Conservation (phyloP, 2,329 filamentous ascomycete genomes). For the Fusarium solani-melongenae region DNA sequence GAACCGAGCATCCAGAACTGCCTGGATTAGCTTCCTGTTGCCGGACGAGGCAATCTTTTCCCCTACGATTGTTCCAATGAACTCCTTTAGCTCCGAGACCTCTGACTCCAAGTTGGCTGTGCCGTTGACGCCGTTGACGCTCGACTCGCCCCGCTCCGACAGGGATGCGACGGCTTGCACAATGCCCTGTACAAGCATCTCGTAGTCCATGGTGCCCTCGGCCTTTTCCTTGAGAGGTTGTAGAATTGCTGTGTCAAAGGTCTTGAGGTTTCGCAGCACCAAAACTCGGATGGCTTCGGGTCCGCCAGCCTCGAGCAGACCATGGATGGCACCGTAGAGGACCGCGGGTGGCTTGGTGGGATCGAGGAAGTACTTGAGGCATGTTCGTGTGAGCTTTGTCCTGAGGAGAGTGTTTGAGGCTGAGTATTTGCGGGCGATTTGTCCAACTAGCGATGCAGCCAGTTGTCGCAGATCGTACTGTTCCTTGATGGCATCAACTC, state of each 20-base stretch:
- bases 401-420: slow-evolving; percentile 84
- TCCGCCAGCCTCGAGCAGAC: slow-evolving; percentile 81
- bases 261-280: slow-evolving; percentile 66
- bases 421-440: slow-evolving; percentile 84
- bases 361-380: slow-evolving; percentile 91
- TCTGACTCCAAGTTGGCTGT: slow-evolving; percentile 50
- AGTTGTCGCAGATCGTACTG: slow-evolving; percentile 88
- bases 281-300: slow-evolving; percentile 68
- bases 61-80: slow-evolving; percentile 66
- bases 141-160: slow-evolving; percentile 46
- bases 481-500: slow-evolving; percentile 63
- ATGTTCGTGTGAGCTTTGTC: slow-evolving; percentile 90
- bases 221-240: slow-evolving; percentile 64
- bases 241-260: slow-evolving; percentile 64
- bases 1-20: slow-evolving; percentile 65
- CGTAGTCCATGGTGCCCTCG: slow-evolving; percentile 62
- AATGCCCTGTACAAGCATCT: slow-evolving; percentile 67
- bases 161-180: slow-evolving; percentile 64
- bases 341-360: slow-evolving; percentile 83
- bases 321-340: slow-evolving; percentile 89
- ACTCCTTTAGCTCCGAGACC: slow-evolving; percentile 61
- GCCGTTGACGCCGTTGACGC: slow-evolving; percentile 56
- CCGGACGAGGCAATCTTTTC: slow-evolving; percentile 58
- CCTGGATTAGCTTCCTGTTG: slow-evolving; percentile 60
- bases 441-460: slow-evolving; percentile 82